Conservation (phyloP, 163 green algal genomes). For the Chlamydomonas reinhardtii region DNA sequence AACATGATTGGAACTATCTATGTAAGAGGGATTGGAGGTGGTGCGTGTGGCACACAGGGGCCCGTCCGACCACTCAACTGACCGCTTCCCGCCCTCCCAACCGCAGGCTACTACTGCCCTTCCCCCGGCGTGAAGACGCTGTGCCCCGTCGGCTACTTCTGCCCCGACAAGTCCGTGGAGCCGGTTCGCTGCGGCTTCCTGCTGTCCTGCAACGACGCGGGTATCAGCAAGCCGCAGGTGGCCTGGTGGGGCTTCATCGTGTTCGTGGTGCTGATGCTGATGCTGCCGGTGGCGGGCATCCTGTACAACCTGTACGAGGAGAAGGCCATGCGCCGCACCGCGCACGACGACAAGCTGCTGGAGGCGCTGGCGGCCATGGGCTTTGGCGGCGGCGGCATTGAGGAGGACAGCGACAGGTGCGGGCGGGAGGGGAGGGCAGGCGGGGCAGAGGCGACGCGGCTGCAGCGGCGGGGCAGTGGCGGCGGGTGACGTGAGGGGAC, state of each 20-base stretch:
- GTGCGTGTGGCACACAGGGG: no score
- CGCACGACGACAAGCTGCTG: slow-evolving; percentile 17
- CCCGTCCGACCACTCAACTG: no score
- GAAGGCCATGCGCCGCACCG: background rate
- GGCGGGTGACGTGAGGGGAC: no score
- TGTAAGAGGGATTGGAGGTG: no score
- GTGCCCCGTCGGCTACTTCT: slow-evolving; percentile 36
- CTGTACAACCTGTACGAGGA: slow-evolving; percentile 6
- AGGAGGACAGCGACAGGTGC: background rate
- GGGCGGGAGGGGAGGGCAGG: no score
- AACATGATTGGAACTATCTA: no score
- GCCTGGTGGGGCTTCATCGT: slow-evolving; percentile 16
- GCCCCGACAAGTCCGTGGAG: background rate
- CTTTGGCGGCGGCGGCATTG: background rate
- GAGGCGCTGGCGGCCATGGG: slow-evolving; percentile 26
- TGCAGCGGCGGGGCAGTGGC: no score
- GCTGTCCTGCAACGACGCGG: slow-evolving; percentile 6
- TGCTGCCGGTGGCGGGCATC: background rate
- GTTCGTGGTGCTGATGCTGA: slow-evolving; percentile 14
- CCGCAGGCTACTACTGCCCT: slow-evolving; percentile 38
- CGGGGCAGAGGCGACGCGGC: no score
- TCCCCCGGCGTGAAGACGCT: background rate
- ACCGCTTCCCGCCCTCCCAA: no score
- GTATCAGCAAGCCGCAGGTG: slow-evolving; percentile 13
- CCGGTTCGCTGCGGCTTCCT: slow-evolving; percentile 30